Evolutionary conservation across 495 filamentous ascomycete species (phyloP).

Genomic region (Penicillium coprophilum): DNA sequence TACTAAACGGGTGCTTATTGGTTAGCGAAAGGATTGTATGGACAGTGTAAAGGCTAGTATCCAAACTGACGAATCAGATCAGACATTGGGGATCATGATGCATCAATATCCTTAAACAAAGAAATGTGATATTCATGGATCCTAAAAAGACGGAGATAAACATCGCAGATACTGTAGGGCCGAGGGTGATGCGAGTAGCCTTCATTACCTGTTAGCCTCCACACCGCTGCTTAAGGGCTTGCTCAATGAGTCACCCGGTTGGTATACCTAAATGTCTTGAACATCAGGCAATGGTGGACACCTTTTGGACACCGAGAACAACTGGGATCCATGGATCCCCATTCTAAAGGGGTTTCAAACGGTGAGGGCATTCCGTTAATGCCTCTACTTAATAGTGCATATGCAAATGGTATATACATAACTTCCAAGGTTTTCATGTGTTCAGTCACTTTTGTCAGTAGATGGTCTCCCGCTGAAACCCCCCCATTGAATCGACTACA

Average conservation of each 20-base stretch:
- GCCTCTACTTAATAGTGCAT: too few relatives aligned
- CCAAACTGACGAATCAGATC: not conserved
- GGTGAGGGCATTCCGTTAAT: too few relatives aligned
- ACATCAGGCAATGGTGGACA: not conserved
- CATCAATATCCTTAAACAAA: constrained; percentile 3
- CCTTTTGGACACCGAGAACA: not conserved
- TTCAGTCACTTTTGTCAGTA: too few relatives aligned
- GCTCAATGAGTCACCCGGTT: constrained; percentile 2
- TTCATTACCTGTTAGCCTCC: constrained; percentile 2
- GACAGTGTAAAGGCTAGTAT: constrained; percentile 3
- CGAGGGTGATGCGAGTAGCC: constrained; percentile 2
- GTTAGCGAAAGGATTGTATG: constrained; percentile 2
- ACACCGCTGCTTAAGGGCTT: constrained; percentile 3
- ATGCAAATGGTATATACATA: too few relatives aligned
- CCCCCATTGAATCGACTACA: too few relatives aligned
- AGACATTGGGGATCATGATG: constrained; percentile 2
- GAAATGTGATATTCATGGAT: constrained; percentile 1
- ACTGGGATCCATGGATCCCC: too few relatives aligned
- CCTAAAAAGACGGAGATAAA: constrained; percentile 4
- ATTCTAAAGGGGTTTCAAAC: too few relatives aligned
- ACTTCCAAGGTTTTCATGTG: too few relatives aligned
- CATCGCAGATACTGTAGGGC: constrained; percentile 1
- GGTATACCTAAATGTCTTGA: not conserved
- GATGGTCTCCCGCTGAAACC: too few relatives aligned
- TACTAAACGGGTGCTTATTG: constrained; percentile 1